phyloP scores from a whole-genome alignment of 768 basidiomycete genomes.

The Tremella fuciformis region DNA sequence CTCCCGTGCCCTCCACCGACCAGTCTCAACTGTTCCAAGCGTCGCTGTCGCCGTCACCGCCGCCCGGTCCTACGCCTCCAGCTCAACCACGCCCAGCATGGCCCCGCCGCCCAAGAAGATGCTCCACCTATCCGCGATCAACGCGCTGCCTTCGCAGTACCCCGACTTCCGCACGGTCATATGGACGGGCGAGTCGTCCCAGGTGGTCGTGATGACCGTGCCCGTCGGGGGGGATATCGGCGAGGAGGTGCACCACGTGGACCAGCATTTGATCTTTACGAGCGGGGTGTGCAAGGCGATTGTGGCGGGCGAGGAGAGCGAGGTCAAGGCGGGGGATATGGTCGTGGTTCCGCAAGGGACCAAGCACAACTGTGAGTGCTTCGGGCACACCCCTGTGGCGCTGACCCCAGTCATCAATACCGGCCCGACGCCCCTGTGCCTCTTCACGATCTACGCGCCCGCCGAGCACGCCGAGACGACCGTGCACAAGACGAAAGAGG shows the following conservation, averaged over 20 bases:
- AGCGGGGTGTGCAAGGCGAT: constrained; percentile 51
- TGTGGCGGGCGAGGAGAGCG: constrained; percentile 53
- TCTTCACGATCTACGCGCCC: constrained; percentile 52
- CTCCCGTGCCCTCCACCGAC: too few species aligned
- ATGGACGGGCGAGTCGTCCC: constrained; percentile 51
- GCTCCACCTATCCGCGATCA: constrained; percentile 49
- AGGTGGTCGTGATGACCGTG: constrained; percentile 54
- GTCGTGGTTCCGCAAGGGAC: constrained; percentile 54
- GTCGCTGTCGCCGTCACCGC: too few species aligned
- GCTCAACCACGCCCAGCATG: constrained; percentile 18
- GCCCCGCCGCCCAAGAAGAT: constrained; percentile 49
- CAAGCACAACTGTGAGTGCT: constrained; percentile 50
- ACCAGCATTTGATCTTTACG: constrained; percentile 53
- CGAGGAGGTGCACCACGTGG: constrained; percentile 53
- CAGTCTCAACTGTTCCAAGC: too few species aligned
- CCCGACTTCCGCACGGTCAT: constrained; percentile 52
- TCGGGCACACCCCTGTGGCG: not conserved
- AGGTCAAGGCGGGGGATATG: constrained; percentile 52
- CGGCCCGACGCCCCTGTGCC: constrained; percentile 50
- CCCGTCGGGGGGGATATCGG: constrained; percentile 54
- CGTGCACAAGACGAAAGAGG: constrained; percentile 53
- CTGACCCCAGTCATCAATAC: constrained; percentile 45
- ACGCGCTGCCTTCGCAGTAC: constrained; percentile 45
- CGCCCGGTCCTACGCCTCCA: too few species aligned
- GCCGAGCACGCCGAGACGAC: constrained; percentile 50